These are phyloP conservation scores for Volvox africanus DNA, from an alignment of 139 green algal species.

Conservation along the genomic window DNA sequence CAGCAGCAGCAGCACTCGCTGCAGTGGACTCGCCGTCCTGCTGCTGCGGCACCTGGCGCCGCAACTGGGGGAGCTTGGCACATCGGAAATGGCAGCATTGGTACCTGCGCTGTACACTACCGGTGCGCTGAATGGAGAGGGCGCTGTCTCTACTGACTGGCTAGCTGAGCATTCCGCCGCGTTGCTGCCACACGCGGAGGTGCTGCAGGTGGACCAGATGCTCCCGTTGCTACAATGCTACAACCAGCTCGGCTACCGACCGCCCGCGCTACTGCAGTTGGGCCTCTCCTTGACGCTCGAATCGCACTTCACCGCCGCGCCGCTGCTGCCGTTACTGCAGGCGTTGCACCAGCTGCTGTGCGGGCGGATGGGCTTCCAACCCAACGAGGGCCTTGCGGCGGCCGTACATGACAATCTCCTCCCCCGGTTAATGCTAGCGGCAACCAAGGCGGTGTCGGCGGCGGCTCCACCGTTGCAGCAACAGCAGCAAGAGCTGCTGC, in stretches of 20 bases:
- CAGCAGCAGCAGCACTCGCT: too few relatives aligned
- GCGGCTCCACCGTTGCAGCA: background rate
- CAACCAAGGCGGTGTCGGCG: background rate
- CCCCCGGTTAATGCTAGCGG: constrained; percentile 5
- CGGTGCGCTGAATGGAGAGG: background rate
- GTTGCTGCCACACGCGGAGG: constrained; percentile 14
- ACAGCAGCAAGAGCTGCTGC: background rate
- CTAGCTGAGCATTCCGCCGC: background rate
- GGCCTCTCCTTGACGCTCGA: constrained; percentile 18
- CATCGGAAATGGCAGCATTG: background rate
- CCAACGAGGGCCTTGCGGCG: constrained; percentile 36
- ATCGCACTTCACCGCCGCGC: background rate
- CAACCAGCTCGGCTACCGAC: background rate
- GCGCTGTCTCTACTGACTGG: background rate
- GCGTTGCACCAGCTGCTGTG: constrained; percentile 30
- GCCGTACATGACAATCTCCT: background rate
- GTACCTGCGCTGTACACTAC: constrained; percentile 8
- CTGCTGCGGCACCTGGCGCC: constrained; percentile 8
- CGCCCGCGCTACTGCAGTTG: constrained; percentile 38
- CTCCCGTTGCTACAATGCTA: constrained; percentile 31
- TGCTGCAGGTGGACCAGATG: background rate
- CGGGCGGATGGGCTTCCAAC: background rate
- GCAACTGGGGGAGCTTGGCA: background rate
- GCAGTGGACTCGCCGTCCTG: background rate
- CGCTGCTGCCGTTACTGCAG: background rate